A percentile compares a stretch with the other conserved stretches of the same genome.
Evolutionary conservation across 2,329 filamentous ascomycete species (phyloP).

Genomic region (Arthroderma sp.): DNA sequence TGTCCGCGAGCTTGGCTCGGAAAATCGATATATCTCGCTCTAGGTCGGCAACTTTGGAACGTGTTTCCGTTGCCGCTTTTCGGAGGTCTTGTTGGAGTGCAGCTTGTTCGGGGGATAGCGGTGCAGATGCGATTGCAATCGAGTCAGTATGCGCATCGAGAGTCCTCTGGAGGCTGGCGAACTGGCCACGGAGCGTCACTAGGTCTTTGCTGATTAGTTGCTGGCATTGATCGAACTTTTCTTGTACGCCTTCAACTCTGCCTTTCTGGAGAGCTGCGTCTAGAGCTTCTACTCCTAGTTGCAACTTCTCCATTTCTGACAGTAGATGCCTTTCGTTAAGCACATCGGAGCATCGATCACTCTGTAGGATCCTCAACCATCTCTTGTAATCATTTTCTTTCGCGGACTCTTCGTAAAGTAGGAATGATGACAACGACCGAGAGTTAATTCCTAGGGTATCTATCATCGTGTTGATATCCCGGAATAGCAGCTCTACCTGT

Average conservation of each 20-base stretch:
- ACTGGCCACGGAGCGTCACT: constrained; percentile 58
- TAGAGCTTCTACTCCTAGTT: constrained; percentile 53
- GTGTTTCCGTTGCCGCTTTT: constrained; percentile 59
- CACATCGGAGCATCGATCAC: constrained; percentile 51
- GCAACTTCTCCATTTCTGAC: constrained; percentile 60
- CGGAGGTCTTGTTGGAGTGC: constrained; percentile 75
- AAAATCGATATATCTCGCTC: constrained; percentile 72
- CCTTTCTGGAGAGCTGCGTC: constrained; percentile 53
- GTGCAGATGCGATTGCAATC: constrained; percentile 54
- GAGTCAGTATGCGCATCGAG: constrained; percentile 59
- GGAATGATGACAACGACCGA: constrained; percentile 48
- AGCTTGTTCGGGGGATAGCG: constrained; percentile 72
- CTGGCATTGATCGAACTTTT: constrained; percentile 56
- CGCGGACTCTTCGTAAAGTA: constrained; percentile 36
- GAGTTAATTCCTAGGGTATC: constrained; percentile 83
- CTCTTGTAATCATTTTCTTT: constrained; percentile 42
- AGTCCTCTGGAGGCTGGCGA: constrained; percentile 67
- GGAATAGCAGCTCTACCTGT: constrained; percentile 39
- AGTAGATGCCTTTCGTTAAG: constrained; percentile 63
- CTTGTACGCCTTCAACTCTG: constrained; percentile 54
- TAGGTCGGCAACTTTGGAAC: constrained; percentile 60
- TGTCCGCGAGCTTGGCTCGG: constrained; percentile 60
- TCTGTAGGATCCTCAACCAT: constrained; percentile 31
- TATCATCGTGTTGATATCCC: constrained; percentile 63
- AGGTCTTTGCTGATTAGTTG: constrained; percentile 53